Base-by-base conservation (phyloP, 805 yeast genomes). In the Monosporozyma solicola region DNA sequence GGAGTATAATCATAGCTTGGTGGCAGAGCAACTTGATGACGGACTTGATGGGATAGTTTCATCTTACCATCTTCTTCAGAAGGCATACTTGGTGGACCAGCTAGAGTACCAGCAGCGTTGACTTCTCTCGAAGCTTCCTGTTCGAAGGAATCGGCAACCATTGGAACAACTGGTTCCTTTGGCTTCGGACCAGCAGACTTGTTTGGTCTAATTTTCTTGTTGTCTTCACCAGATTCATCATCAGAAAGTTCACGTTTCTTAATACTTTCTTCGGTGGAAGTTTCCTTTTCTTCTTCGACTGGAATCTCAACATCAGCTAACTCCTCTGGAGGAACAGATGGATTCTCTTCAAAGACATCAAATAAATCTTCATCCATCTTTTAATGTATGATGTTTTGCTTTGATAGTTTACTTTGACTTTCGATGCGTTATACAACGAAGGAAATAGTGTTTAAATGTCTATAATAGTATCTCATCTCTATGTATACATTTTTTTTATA, bases 11-110 rank as follows among this genome's bases (percentile, higher is more conserved):
- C 85, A 65, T 84, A 94, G 55, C 85, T 85, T 4, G 96, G 95
- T 1, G 99, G 99, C 25, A 92, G 78, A 1, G 98, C 97, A 10
- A 92, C 99, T 70, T 92, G 97, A 72, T 92, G 99, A 69, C 98
- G 85, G 53, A 92, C 97, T 70, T 89, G 97, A 74, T 92, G 99
- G 54, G 83, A 82, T 58, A 90, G 74, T 66, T 85, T 84, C 54
- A 90, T 83, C 51, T 75, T 75, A 20, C 78, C 79, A 51, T 74
- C 78, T 54, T 71, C 74, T 46, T 71, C 70, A 3, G 67, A 68
- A 16, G 67, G 73, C 1, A 68, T 61, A 24, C 72, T 68, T 0
- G 75, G 64, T 22, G 71, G 62, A 15, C 74, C 74, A 61, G 82
- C 65, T 37, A 89, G 73, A 5, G 95, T 95, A 33, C 79, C 79